phyloP scores from a whole-genome alignment of 805 yeast species.

The Myxozyma lipomycoides region DNA sequence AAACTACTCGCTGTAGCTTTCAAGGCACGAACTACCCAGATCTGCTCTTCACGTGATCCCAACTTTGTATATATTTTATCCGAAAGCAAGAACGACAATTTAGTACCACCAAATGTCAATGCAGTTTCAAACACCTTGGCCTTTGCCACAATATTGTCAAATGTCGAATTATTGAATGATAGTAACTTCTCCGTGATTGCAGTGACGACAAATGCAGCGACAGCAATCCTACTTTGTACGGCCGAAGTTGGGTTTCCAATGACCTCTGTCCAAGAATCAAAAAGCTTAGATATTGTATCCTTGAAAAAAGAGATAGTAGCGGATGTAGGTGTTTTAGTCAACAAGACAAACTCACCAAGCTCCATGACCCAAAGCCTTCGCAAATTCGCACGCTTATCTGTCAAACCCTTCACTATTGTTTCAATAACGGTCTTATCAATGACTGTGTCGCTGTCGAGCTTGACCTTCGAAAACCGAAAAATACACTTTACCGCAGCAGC shows the following conservation, averaged over 20 bases:
- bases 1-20: slow-evolving; percentile 34
- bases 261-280: slow-evolving; percentile 44
- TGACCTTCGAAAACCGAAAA: slow-evolving; percentile 43
- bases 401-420: slow-evolving; percentile 54
- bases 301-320: slow-evolving; percentile 25
- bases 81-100: slow-evolving; percentile 49
- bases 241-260: slow-evolving; percentile 51
- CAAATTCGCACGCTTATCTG: slow-evolving; percentile 58
- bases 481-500: slow-evolving; percentile 48
- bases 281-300: slow-evolving; percentile 33
- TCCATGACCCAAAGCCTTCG: slow-evolving; percentile 65
- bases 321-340: slow-evolving; percentile 6
- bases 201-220: slow-evolving; percentile 52
- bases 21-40: slow-evolving; percentile 53
- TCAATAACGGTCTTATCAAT: slow-evolving; percentile 32
- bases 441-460: slow-evolving; percentile 30
- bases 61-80: slow-evolving; percentile 52
- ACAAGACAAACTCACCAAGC: slow-evolving; percentile 41
- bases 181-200: slow-evolving; percentile 30
- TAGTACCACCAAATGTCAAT: slow-evolving; percentile 40
- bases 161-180: slow-evolving; percentile 28
- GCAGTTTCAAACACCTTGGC: slow-evolving; percentile 23
- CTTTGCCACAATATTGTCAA: slow-evolving; percentile 21
- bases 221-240: slow-evolving; percentile 49
- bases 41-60: slow-evolving; percentile 43